Conservation (phyloP, 768 basidiomycete genomes). For the Serendipita sp. region DNA sequence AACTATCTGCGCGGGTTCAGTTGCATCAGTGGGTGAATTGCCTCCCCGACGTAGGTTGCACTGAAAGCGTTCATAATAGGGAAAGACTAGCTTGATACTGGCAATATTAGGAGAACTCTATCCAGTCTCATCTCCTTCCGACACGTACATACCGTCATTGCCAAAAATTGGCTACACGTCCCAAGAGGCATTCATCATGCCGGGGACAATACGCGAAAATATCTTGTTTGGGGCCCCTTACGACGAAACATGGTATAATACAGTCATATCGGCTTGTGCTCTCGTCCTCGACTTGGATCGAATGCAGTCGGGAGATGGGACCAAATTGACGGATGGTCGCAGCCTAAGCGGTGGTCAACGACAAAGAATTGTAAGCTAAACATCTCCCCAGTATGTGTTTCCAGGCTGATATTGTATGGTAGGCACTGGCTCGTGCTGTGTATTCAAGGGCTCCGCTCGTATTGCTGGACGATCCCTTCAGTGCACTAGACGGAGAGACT, state of each 20-base stretch:
- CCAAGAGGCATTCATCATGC: constrained; percentile 24
- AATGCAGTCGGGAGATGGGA: constrained; percentile 23
- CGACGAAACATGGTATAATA: constrained; percentile 20
- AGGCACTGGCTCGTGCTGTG: constrained; percentile 5
- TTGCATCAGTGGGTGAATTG: neutral
- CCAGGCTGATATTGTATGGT: neutral
- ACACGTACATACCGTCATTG: constrained; percentile 20
- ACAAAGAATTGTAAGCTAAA: neutral
- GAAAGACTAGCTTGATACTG: constrained; percentile 13
- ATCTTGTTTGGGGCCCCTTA: constrained; percentile 23
- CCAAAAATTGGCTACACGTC: constrained; percentile 24
- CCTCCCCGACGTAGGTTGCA: neutral
- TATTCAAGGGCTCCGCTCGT: neutral
- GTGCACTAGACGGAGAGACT: neutral
- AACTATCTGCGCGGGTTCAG: neutral
- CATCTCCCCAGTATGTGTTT: neutral
- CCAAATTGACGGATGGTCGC: constrained; percentile 13
- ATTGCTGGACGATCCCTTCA: constrained; percentile 4
- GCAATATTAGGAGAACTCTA: constrained; percentile 26
- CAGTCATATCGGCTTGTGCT: constrained; percentile 14
- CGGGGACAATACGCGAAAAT: constrained; percentile 21
- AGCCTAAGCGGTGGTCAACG: constrained; percentile 2
- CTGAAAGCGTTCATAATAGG: constrained; percentile 6
- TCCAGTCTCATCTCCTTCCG: constrained; percentile 14
- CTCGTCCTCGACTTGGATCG: constrained; percentile 22